These are phyloP conservation scores for Tilletiaria anomala DNA, from an alignment of 1,284 basidiomycete species.

Conservation along the genomic window DNA sequence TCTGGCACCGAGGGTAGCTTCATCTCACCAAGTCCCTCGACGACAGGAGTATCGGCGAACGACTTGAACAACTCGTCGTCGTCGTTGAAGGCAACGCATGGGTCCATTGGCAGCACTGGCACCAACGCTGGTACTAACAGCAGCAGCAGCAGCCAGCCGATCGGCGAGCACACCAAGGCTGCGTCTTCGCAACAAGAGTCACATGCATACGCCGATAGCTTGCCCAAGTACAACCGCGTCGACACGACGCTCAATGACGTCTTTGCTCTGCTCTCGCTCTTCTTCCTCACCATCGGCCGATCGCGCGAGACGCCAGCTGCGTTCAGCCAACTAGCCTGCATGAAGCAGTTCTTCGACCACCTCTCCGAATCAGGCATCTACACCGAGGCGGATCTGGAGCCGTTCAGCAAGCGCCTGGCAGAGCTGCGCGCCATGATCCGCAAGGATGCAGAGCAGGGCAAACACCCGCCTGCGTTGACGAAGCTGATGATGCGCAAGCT, in stretches of 20 bases:
- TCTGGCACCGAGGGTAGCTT: too few relatives aligned
- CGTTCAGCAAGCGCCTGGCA: constrained; percentile 26
- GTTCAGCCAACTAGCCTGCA: constrained; percentile 34
- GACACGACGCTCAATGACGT: constrained; percentile 39
- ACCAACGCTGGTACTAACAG: background rate
- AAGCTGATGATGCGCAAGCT: constrained; percentile 80
- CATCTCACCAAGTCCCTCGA: too few relatives aligned
- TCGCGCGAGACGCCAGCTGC: constrained; percentile 34
- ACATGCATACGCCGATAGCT: background rate
- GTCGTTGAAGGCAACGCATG: too few relatives aligned
- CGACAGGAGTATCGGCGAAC: too few relatives aligned
- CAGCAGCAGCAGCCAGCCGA: background rate
- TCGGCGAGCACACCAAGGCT: too few relatives aligned
- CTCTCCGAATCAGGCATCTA: constrained; percentile 36
- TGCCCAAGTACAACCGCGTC: constrained; percentile 7
- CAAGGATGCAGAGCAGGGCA: constrained; percentile 49
- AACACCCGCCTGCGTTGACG: constrained; percentile 72
- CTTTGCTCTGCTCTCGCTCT: constrained; percentile 36
- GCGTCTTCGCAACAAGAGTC: background rate
- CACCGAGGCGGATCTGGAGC: constrained; percentile 35
- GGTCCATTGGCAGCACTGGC: too few relatives aligned
- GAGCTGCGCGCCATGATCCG: constrained; percentile 35
- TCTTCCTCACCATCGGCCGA: constrained; percentile 38
- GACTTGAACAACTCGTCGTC: too few relatives aligned
- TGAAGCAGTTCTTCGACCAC: constrained; percentile 39